Base-by-base conservation (phyloP, 176 grass and related monocot species). In the Avena eriantha region DNA sequence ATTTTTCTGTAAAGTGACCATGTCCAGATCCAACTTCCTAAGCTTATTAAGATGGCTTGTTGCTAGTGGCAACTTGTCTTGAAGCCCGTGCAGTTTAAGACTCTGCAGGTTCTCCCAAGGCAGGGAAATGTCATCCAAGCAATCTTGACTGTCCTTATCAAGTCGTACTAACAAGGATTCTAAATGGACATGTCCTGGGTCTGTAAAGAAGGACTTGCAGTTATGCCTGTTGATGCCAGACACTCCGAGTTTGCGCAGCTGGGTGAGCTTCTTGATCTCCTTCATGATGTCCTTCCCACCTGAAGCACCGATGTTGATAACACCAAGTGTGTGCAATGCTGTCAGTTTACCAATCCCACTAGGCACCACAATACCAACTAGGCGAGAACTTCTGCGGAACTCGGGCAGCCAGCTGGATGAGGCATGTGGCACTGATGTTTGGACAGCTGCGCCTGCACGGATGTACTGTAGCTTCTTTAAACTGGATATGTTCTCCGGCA, bases 211-310 rank as follows among this genome's bases (percentile, higher is more conserved):
- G 0, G 67, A n/a, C 0, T 12, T 13, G 29, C 21, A 4, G 10
- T 87, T 76, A 41, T 19, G 4, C 7, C 2, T 1, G 8, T 73
- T 81, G 13, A 87, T 12, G 13, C 77, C 68, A 0, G 3, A 61
- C 1, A 82, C 79, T 5, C 70, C 79, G 0, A 87, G 45, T 21
- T 82, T 76, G 57, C 59, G 79, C 29, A 87, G 0, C 34, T 55
- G 55, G 3, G 86, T 87, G 4, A 87, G 86, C 7, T 81, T 29
- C 43, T 29, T 66, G 10, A 87, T 15, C 47, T 76, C 79, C 14
- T 76, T 53, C 2, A 82, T 15, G 2, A 24, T 67, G 2, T 0
- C 12, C 3, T 82, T 29, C 15, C 1, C 6, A 0, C 36, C 12
- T 39, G 45, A 34, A 35, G 29, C 76, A 11, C 0, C 2, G 45